These are phyloP conservation scores for Barnettozyma californica DNA, from an alignment of 805 yeast species.

Conservation along the genomic window DNA sequence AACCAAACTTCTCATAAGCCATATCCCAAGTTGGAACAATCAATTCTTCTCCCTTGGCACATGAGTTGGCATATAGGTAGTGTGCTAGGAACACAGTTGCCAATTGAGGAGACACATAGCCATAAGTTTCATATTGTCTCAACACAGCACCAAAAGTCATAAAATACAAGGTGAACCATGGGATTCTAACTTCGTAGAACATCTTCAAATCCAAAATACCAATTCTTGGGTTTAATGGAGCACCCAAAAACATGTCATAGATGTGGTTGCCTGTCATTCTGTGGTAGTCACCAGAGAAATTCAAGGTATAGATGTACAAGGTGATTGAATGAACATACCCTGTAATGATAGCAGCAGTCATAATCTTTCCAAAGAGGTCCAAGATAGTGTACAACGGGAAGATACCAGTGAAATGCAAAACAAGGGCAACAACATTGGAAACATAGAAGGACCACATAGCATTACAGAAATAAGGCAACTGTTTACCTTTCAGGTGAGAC, in stretches of 20 bases:
- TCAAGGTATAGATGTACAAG: conserved; percentile 64
- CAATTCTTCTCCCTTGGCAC: conserved; percentile 95
- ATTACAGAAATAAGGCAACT: conserved; percentile 89
- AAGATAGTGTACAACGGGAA: conserved; percentile 71
- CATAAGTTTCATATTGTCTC: conserved; percentile 78
- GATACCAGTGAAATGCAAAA: conserved; percentile 66
- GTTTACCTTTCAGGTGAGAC: conserved; percentile 70
- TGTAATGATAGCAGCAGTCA: conserved; percentile 82
- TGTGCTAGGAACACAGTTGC: conserved; percentile 73
- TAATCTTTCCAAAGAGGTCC: conserved; percentile 83
- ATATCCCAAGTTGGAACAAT: conserved; percentile 99
- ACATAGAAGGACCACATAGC: conserved; percentile 82
- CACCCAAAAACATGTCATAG: conserved; percentile 95
- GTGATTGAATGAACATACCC: conserved; percentile 68
- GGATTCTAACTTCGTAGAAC: conserved; percentile 96
- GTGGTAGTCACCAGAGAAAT: conserved; percentile 70
- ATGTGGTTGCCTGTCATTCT: conserved; percentile 87
- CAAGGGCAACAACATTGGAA: conserved; percentile 50
- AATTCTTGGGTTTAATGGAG: conserved; percentile 92
- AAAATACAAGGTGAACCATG: conserved; percentile 90
- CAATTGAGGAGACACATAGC: conserved; percentile 73
- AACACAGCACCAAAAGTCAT: conserved; percentile 67
- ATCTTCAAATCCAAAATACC: conserved; percentile 91
- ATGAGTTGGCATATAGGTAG: conserved; percentile 93
- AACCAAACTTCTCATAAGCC: conserved; percentile 99